phyloP scores from a whole-genome alignment of 371 early-diverging fungal species.

The Dinochytrium kinnereticum region DNA sequence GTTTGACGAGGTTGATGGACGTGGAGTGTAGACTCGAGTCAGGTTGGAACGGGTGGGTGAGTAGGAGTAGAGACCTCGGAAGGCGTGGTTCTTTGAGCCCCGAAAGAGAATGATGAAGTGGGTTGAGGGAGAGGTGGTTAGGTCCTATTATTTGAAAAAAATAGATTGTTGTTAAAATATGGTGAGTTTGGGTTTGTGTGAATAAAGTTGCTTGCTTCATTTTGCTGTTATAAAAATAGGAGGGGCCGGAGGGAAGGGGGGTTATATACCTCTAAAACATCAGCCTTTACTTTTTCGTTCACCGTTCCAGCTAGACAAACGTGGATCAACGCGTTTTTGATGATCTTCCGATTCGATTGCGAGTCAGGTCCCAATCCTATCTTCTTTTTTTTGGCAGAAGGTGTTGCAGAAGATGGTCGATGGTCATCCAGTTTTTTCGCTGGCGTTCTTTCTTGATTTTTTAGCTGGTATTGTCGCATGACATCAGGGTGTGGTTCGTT shows the following conservation, averaged over 20 bases:
- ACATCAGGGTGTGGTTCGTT: too few species aligned
- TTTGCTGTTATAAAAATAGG: neutral
- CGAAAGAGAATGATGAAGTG: slow-evolving; percentile 57
- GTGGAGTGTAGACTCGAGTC: slow-evolving; percentile 39
- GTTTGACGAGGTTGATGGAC: neutral
- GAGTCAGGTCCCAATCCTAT: slow-evolving; percentile 6
- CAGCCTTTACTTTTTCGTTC: slow-evolving; percentile 46
- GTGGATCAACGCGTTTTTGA: slow-evolving; percentile 55
- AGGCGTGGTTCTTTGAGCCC: slow-evolving; percentile 49
- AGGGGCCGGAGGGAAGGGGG: neutral
- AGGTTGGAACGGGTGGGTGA: slow-evolving; percentile 42
- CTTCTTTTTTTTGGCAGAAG: neutral
- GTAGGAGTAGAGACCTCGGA: slow-evolving; percentile 55
- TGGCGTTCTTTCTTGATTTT: too few species aligned
- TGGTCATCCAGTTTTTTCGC: too few species aligned
- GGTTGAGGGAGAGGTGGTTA: slow-evolving; percentile 32
- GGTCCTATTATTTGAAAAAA: slow-evolving; percentile 32
- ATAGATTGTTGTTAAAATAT: slow-evolving; percentile 7
- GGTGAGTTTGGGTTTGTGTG: too few species aligned
- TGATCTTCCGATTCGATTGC: slow-evolving; percentile 47
- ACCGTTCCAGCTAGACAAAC: slow-evolving; percentile 56
- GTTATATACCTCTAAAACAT: slow-evolving; percentile 51
- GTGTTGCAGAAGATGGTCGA: neutral
- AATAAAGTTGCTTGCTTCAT: too few species aligned
- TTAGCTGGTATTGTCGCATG: too few species aligned